Percentiles rank a stretch among this genome's conserved stretches.
Conservation (phyloP, 768 basidiomycete genomes). For the Sporobolomyces pararoseus region DNA sequence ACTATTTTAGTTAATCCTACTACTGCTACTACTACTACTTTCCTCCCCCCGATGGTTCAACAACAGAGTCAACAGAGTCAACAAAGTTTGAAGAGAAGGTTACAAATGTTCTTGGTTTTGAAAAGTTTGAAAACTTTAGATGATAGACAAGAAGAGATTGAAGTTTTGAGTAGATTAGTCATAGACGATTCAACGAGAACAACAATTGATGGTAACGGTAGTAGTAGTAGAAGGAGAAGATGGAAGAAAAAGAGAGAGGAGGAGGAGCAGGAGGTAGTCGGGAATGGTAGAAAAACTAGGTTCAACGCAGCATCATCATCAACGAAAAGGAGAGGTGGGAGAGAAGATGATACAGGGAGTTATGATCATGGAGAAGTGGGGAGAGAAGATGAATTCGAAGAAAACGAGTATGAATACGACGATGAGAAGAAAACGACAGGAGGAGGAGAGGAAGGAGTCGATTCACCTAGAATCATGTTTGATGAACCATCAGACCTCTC, state of each 20-base stretch:
- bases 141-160: slow-evolving; percentile 36
- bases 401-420: not conserved
- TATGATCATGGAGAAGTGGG: not conserved
- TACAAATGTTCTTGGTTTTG: slow-evolving; percentile 37
- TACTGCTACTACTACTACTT: not conserved
- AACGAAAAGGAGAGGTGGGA: too few species aligned
- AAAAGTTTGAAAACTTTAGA: slow-evolving; percentile 24
- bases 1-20: not conserved
- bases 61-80: not conserved
- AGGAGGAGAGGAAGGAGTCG: not conserved
- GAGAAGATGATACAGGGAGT: not conserved
- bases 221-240: slow-evolving; percentile 4
- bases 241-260: not conserved
- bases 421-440: not conserved
- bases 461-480: slow-evolving; percentile 10
- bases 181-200: too few species aligned
- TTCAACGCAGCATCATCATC: too few species aligned
- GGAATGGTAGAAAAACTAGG: too few species aligned
- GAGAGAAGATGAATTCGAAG: not conserved
- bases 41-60: too few species aligned
- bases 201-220: slow-evolving; percentile 10
- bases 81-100: slow-evolving; percentile 27
- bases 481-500: not conserved
- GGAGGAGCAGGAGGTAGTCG: too few species aligned
- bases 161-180: slow-evolving; percentile 17